Conservation (phyloP, 129 eudicot species). For the Helianthus tuberosus region DNA sequence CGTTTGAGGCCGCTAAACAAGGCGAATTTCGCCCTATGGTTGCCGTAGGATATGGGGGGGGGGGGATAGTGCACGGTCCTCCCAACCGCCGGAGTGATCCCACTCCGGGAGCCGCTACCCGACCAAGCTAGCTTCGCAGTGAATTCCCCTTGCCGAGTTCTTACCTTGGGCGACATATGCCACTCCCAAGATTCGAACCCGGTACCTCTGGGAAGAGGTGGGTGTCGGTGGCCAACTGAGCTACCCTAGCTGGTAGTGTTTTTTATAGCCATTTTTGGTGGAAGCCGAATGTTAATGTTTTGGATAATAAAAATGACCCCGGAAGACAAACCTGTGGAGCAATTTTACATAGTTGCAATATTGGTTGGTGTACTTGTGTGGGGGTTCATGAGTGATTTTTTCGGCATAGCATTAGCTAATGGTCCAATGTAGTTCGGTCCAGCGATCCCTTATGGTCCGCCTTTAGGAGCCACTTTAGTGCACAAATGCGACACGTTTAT, state of each 20-base stretch:
- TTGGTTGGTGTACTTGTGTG: slow-evolving; percentile 56
- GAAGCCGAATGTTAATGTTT: slow-evolving; percentile 47
- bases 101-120: no score
- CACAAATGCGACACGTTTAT: slow-evolving; percentile 66
- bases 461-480: slow-evolving; percentile 76
- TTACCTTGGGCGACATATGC: no score
- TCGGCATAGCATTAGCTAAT: slow-evolving; percentile 71
- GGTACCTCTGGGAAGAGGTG: no score
- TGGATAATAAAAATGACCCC: slow-evolving; percentile 70
- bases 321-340: slow-evolving; percentile 80
- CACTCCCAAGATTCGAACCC: no score
- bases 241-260: slow-evolving; percentile 32
- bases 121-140: no score
- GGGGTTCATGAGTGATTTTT: slow-evolving; percentile 61
- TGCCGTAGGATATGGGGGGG: slow-evolving; percentile 38
- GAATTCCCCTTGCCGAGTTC: no score
- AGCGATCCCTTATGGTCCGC: slow-evolving; percentile 92
- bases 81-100: no score
- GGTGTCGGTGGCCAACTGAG: no score
- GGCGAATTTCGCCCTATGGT: slow-evolving; percentile 49
- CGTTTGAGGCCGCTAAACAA: slow-evolving; percentile 82
- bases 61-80: no score
- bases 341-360: slow-evolving; percentile 52
- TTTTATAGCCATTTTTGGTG: slow-evolving; percentile 36
- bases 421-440: slow-evolving; percentile 90